Conservation (phyloP, 176 grass and related monocot genomes). For the Cenchrus purpureus region DNA sequence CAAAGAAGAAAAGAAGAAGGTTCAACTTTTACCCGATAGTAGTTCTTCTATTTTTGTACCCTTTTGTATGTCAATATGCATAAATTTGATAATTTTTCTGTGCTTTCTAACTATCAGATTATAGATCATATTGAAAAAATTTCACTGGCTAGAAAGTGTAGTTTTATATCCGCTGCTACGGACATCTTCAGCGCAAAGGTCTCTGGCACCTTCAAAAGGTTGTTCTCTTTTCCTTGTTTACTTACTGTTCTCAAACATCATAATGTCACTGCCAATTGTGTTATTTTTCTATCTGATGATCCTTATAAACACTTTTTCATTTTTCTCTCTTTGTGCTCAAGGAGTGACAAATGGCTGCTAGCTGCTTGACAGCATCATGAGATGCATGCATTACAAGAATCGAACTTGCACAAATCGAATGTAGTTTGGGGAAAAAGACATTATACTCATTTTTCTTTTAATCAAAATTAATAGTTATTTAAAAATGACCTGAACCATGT, state of each 20-base stretch:
- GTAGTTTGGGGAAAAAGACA: background rate
- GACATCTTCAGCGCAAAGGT: slow-evolving; percentile 94
- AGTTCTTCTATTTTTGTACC: slow-evolving; percentile 2
- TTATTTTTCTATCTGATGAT: slow-evolving; percentile 14
- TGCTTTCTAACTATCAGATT: slow-evolving; percentile 60
- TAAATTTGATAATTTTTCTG: slow-evolving; percentile 28
- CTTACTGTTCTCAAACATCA: slow-evolving; percentile 35
- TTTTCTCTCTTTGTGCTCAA: background rate
- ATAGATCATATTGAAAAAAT: slow-evolving; percentile 92
- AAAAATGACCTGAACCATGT: background rate
- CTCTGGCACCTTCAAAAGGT: slow-evolving; percentile 99
- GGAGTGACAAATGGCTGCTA: background rate
- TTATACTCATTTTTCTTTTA: background rate
- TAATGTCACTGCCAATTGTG: background rate
- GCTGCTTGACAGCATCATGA: background rate
- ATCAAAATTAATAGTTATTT: background rate
- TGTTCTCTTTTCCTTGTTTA: slow-evolving; percentile 31
- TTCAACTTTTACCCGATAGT: slow-evolving; percentile 42
- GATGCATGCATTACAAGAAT: slow-evolving; percentile 24
- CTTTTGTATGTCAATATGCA: slow-evolving; percentile 13
- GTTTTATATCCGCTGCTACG: slow-evolving; percentile 70
- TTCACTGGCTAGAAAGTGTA: slow-evolving; percentile 75
- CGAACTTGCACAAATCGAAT: slow-evolving; percentile 6
- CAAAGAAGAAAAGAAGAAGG: slow-evolving; percentile 94
- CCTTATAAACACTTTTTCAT: background rate